Conservation (phyloP, 352 stramenopile species). For the Phytopythium cucurbitacearum region DNA sequence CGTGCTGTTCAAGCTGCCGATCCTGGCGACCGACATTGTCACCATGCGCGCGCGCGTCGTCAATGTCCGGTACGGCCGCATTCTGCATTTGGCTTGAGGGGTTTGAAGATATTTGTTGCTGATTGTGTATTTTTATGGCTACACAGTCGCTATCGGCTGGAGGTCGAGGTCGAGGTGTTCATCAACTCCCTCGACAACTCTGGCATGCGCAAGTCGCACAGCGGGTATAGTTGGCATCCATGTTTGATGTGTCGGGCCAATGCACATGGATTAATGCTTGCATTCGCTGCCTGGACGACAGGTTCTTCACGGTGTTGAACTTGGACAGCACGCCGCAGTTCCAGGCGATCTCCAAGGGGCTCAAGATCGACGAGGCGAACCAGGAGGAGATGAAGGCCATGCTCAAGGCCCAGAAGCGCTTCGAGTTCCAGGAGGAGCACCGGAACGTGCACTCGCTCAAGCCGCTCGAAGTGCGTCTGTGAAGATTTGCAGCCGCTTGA, state of each 20-base stretch:
- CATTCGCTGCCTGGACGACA: conserved; percentile 6
- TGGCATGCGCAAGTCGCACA: conserved; percentile 44
- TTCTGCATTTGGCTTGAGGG: background rate
- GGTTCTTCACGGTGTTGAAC: conserved; percentile 61
- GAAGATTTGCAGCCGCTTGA: no score
- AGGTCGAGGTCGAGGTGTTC: conserved; percentile 65
- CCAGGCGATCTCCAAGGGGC: conserved; percentile 39
- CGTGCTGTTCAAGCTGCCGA: conserved; percentile 66
- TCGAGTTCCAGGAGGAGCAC: conserved; percentile 50
- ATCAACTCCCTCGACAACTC: conserved; percentile 28
- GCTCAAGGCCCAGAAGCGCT: conserved; percentile 54
- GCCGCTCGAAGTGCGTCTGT: conserved; percentile 26
- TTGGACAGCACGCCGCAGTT: conserved; percentile 32
- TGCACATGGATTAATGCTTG: background rate
- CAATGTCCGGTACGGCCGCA: conserved; percentile 43
- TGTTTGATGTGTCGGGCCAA: background rate
- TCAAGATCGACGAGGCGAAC: conserved; percentile 39
- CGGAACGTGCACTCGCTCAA: conserved; percentile 42
- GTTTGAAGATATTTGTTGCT: background rate
- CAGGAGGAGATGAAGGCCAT: conserved; percentile 46
- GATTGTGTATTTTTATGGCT: background rate
- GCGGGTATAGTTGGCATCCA: conserved; percentile 21
- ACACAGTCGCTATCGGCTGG: conserved; percentile 39
- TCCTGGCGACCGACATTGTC: conserved; percentile 48
- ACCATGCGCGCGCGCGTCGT: conserved; percentile 57